Base-by-base conservation (phyloP, 177 flowering plant genomes). In the Vitis hybrid region DNA sequence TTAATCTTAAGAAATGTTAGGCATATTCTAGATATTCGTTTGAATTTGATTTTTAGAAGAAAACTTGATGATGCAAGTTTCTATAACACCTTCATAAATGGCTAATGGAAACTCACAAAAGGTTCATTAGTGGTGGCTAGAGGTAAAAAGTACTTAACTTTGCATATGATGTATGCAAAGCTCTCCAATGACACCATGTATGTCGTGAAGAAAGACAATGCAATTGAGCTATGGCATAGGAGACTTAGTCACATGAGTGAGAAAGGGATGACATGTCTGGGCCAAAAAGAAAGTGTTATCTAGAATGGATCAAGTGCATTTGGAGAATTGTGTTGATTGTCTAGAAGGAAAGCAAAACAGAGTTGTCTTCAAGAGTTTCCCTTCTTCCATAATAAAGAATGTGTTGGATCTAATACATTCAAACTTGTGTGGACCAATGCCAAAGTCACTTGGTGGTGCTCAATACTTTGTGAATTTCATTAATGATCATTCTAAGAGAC, bases 361-460 rank as follows among this genome's bases (percentile, higher is more conserved):
- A 63, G 66, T 63, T 18, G 30, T 13, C 9, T 63, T 63, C n/a
- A 17, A 48, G 4, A 48, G 4, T 8, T 45, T 30, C 12, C 26
- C 26, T 45, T 3, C 3, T 48, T 45, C 48, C 2, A 63, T 21
- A 49, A 48, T 8, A 3, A 40, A 40, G 45, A 40, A 40, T 40
- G 45, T 40, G 45, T 40, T 40, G 8, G 45, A 40, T 6, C 8
- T 40, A 7, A 0, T 40, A 5, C 45, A 40, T 17, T 48, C 10
- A 10, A 7, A 17, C 40, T 9, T 63, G 7, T 48, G 66, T 48
- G 54, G 66, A 2, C 54, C 18, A 2, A 63, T 45, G 66, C n/a
- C 12, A 63, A 63, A 48, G 19, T 14, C 66, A 63, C 54, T 63
- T 19, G 18, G 54, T 49, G 54, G 34, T n/a, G 26, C 66, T 17